Evolutionary conservation across 805 yeast genomes (phyloP).

Genomic region (Pichia cabralensis): DNA sequence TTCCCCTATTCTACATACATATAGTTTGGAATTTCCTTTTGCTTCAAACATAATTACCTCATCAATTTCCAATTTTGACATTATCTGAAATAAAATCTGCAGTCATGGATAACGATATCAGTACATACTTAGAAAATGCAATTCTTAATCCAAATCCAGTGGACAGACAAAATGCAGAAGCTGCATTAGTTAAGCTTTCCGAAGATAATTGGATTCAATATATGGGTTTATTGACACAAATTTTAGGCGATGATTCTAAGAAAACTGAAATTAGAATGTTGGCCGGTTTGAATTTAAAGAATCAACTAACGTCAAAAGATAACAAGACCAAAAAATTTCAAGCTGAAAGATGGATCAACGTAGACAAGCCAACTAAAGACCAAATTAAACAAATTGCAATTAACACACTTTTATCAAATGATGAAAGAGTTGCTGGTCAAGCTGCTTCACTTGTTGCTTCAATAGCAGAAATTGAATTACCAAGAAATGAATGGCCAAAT

Average conservation of each 20-base stretch:
- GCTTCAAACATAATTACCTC: no score
- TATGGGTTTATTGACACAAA: constrained; percentile 57
- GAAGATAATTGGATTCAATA: constrained; percentile 69
- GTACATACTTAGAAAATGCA: constrained; percentile 68
- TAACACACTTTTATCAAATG: constrained; percentile 50
- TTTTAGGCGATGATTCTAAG: constrained; percentile 54
- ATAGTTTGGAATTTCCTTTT: no score
- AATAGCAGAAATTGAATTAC: constrained; percentile 91
- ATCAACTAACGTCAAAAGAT: constrained; percentile 80
- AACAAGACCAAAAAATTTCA: constrained; percentile 46
- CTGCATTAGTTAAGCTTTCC: constrained; percentile 61
- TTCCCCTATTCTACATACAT: no score
- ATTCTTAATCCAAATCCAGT: constrained; percentile 57
- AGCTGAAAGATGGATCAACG: constrained; percentile 63
- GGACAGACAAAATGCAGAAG: constrained; percentile 69
- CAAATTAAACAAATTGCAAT: constrained; percentile 61
- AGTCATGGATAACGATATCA: constrained; percentile 57
- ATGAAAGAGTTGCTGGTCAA: constrained; percentile 73
- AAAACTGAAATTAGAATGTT: constrained; percentile 80
- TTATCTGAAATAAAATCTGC: no score
- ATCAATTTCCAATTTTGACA: no score
- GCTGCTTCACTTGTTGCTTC: constrained; percentile 95
- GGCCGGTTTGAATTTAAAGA: constrained; percentile 82
- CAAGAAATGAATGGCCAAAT: constrained; percentile 80
- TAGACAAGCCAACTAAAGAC: constrained; percentile 44